Base-by-base conservation (phyloP, 2,329 filamentous ascomycete genomes). In the Lizonia empirigonia region DNA sequence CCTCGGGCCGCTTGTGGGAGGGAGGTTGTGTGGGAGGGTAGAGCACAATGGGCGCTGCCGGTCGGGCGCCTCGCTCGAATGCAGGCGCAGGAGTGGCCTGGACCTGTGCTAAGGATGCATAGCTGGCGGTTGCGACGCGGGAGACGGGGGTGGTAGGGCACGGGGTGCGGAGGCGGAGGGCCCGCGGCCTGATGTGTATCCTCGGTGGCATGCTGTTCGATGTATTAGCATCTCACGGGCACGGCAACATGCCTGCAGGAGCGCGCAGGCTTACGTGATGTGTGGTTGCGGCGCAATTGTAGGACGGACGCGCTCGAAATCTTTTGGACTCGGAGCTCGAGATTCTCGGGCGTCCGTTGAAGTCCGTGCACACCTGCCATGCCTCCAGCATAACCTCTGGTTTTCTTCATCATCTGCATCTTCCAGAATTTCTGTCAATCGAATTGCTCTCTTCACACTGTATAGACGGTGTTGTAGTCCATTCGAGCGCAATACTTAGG, bases 1-100 rank as follows among this genome's bases (percentile, higher is more conserved):
- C 88, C 70, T 96, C 89, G 37, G 92, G 84, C 16, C 87, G 88
- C 70, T 93, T 90, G 71, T 95, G 88, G 46, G 90, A 96, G 4
- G 90, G 91, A 2, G 92, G 93, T 74, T 97, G 91, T 1, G 85
- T 88, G 0, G 85, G 70, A 44, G 83, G 80, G 61, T 79, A 82
- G 64, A 77, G 77, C 24, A 77, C 68, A 18, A 84, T 76, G 24
- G 79, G 75, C 6, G 76, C 67, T 45, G 69, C 62, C 1, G 77
- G 75, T 46, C 67, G 68, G 36, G 73, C 72, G 55, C 78, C 79
- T 59, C 81, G 79, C 20, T 80, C 73, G 46, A 81, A 74, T 37
- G 82, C 73, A 9, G 81, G 74, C 26, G 82, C 78, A 39, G 83
- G 79, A 13, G 80, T 80, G 5, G 76, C 76, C 59, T 80, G 74